Conservation (phyloP, 352 stramenopile species). For the Blastocystis sp. region DNA sequence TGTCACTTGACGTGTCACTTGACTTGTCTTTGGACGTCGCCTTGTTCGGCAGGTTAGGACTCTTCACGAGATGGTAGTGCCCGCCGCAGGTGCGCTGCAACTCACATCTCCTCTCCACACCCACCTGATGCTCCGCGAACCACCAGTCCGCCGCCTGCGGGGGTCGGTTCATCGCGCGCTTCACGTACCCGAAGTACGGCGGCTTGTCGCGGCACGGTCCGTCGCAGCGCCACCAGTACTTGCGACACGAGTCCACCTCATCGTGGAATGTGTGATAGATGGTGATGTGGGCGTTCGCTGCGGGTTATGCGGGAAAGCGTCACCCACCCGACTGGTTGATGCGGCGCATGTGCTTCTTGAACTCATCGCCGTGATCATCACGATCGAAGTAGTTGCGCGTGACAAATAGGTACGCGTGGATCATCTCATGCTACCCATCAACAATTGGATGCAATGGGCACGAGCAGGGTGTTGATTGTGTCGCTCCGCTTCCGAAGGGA, state of each 20-base stretch:
- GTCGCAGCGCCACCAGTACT: constrained; percentile 82
- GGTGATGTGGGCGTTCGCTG: constrained; percentile 78
- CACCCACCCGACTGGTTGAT: constrained; percentile 36
- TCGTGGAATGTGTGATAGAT: constrained; percentile 85
- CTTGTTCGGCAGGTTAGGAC: neutral
- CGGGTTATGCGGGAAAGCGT: neutral
- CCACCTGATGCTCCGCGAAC: constrained; percentile 58
- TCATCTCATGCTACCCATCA: constrained; percentile 81
- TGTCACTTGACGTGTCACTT: too few relatives aligned
- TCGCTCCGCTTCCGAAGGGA: constrained; percentile 80
- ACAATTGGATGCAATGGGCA: constrained; percentile 67
- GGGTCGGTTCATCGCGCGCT: constrained; percentile 82
- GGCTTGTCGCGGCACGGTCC: constrained; percentile 75
- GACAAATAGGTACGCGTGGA: constrained; percentile 84
- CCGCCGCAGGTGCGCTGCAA: constrained; percentile 41
- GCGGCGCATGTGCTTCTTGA: constrained; percentile 63
- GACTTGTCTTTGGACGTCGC: too few relatives aligned
- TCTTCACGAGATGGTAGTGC: constrained; percentile 37
- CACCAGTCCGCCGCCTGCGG: constrained; percentile 75
- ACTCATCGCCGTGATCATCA: constrained; percentile 79
- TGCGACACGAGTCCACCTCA: constrained; percentile 81
- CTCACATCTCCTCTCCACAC: neutral
- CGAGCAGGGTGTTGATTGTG: constrained; percentile 82
- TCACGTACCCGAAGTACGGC: constrained; percentile 82
- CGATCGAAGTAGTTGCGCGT: constrained; percentile 79